Base-by-base conservation (phyloP, 2,329 filamentous ascomycete genomes). In the Aspergillus fischeri region DNA sequence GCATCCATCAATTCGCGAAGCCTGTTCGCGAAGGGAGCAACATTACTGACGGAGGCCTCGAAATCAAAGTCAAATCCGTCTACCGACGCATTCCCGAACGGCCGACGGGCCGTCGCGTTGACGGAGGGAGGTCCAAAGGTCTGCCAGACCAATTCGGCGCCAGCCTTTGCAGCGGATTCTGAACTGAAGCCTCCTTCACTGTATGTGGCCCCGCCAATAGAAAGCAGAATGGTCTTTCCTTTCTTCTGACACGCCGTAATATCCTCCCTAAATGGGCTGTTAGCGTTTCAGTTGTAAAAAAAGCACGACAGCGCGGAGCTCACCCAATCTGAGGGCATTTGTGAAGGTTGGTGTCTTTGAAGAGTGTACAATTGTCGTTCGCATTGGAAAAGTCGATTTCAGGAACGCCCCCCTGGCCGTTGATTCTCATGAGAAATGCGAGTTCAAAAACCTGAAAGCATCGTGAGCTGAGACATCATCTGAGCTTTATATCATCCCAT, bases 61-160 rank as follows among this genome's bases (percentile, higher is more conserved):
- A 91, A 86, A 70, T 92, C 89, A 61, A 91, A 85, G 73, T 92
- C 89, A 70, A 92, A 91, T 4, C 89, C 89, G 69, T 92, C 87
- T 45, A 92, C 75, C 3, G 83, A 78, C 9, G 85, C 83, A 11
- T 75, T 73, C 54, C 86, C 86, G 68, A 91, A 91, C 1, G 89
- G 89, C 8, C 89, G 83, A 55, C 83, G 78, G 7, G 76, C 76
- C 1, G 70, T 72, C 44, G 73, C 77, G 29, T 73, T 76, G 11
- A 73, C 65, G 41, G 71, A 67, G 5, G 73, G 68, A 4, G 88
- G 85, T 2, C 89, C 89, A 69, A 91, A 91, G 60, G 86, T 87
- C 52, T 82, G 77, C 88, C 88, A 92, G 56, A 92, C 75, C 21
- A 81, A 77, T 54, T 87, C 74, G 0, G 88, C 89, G 2, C 82